Evolutionary conservation across 2,329 filamentous ascomycete species (phyloP).

Genomic region (Stagonosporopsis rhizophila): DNA sequence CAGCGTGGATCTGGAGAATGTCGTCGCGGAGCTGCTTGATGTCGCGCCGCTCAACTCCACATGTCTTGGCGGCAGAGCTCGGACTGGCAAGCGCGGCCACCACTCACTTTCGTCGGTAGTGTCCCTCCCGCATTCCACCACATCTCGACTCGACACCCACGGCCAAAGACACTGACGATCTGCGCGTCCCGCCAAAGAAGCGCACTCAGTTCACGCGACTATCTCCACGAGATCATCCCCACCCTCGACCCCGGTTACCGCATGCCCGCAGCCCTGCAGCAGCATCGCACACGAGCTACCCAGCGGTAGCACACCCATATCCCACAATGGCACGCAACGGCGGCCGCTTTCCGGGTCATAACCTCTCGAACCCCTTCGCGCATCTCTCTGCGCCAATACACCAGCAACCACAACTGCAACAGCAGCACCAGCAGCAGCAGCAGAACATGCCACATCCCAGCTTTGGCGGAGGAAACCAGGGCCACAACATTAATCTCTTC

Average conservation of each 20-base stretch:
- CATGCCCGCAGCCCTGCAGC: conserved; percentile 8
- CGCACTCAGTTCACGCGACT: neutral
- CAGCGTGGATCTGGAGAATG: conserved; percentile 28
- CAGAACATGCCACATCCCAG: conserved; percentile 69
- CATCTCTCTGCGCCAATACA: conserved; percentile 60
- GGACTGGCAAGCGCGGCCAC: conserved; percentile 6
- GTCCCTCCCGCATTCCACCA: conserved; percentile 9
- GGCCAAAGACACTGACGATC: neutral
- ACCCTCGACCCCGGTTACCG: neutral
- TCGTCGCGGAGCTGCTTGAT: conserved; percentile 26
- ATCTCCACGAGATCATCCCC: neutral
- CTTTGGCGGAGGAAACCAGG: conserved; percentile 64
- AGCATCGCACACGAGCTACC: conserved; percentile 22
- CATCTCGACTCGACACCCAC: neutral
- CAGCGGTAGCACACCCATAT: conserved; percentile 28
- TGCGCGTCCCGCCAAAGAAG: neutral
- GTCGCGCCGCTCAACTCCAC: conserved; percentile 14
- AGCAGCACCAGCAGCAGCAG: conserved; percentile 43
- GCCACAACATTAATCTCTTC: conserved; percentile 68
- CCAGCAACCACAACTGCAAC: conserved; percentile 56
- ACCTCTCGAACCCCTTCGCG: conserved; percentile 65
- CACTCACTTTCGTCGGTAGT: conserved; percentile 12
- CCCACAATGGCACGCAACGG: conserved; percentile 64
- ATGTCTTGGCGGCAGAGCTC: conserved; percentile 14
- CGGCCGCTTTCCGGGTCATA: conserved; percentile 65